Percentiles rank a stretch among this genome's conserved stretches.
These are phyloP conservation scores for Nemania sp. DNA, from an alignment of 2,329 filamentous ascomycete genomes.

Conservation along the genomic window DNA sequence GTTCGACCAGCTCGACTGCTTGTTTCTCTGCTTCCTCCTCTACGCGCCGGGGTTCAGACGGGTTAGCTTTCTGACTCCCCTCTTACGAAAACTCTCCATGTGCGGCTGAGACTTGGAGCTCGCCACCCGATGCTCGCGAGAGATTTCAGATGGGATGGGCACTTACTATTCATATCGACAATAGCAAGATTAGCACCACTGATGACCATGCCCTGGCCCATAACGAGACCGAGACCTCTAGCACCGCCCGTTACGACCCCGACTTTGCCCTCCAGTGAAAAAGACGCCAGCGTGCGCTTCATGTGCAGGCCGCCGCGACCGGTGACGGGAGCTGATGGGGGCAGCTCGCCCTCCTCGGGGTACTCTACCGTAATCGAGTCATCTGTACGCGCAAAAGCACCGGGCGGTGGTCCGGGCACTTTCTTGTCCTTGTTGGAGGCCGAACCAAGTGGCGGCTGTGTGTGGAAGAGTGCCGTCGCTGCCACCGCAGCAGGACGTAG, in stretches of 20 bases:
- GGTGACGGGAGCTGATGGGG: conserved; percentile 69
- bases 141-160: background rate
- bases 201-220: conserved; percentile 88
- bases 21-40: conserved; percentile 83
- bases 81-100: background rate
- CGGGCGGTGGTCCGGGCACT: conserved; percentile 45
- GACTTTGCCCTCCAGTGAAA: conserved; percentile 83
- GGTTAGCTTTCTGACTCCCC: conserved; percentile 23
- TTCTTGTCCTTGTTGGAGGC: conserved; percentile 37
- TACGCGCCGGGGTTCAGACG: conserved; percentile 43
- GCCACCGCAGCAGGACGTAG: conserved; percentile 22
- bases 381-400: conserved; percentile 78
- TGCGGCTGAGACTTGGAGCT: background rate
- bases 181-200: conserved; percentile 89
- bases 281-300: conserved; percentile 81
- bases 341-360: conserved; percentile 73
- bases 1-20: conserved; percentile 71
- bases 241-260: conserved; percentile 90
- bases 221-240: conserved; percentile 84
- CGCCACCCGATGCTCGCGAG: background rate
- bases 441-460: conserved; percentile 31
- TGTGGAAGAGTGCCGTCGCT: conserved; percentile 31
- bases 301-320: conserved; percentile 80
- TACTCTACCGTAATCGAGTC: conserved; percentile 78
- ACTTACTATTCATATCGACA: conserved; percentile 87